Evolutionary conservation across 2,329 filamentous ascomycete genomes (phyloP).

Genomic region (Aspergillus udagawae): DNA sequence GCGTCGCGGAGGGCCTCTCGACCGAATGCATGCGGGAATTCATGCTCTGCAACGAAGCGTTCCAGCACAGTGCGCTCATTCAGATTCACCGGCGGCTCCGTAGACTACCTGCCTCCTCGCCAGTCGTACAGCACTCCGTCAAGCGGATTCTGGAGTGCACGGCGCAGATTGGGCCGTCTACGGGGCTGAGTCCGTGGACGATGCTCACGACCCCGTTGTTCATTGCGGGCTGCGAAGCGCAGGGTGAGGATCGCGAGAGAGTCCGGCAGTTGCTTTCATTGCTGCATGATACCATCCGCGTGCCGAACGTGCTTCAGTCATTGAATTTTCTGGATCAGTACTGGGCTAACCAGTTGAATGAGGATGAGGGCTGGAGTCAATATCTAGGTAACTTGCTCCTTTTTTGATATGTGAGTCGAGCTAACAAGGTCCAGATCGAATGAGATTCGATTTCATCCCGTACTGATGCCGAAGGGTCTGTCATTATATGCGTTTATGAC

Average conservation of each 20-base stretch:
- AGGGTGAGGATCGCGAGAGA: conserved; percentile 32
- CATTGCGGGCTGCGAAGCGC: conserved; percentile 41
- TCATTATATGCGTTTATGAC: not conserved
- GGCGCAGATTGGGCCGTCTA: conserved; percentile 34
- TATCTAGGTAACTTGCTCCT: conserved; percentile 30
- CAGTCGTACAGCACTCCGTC: conserved; percentile 33
- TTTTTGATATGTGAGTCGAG: not conserved
- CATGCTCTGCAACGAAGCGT: conserved; percentile 40
- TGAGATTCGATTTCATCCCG: conserved; percentile 30
- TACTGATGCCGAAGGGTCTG: conserved; percentile 9
- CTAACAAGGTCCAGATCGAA: conserved; percentile 22
- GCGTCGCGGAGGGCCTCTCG: conserved; percentile 30
- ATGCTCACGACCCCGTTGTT: conserved; percentile 43
- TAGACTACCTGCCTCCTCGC: conserved; percentile 26
- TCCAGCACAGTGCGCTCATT: conserved; percentile 42
- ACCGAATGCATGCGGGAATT: conserved; percentile 33
- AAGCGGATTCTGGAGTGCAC: conserved; percentile 38
- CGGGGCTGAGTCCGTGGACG: conserved; percentile 39
- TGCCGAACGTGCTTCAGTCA: conserved; percentile 41
- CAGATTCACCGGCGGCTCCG: conserved; percentile 39
- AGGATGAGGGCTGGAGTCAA: conserved; percentile 37
- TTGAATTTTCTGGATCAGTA: conserved; percentile 40
- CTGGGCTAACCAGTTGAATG: conserved; percentile 29
- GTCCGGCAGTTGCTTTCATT: conserved; percentile 30
- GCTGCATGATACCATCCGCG: conserved; percentile 37